Evolutionary conservation across 2,329 filamentous ascomycete species (phyloP).

Genomic region (Fusarium luffae): DNA sequence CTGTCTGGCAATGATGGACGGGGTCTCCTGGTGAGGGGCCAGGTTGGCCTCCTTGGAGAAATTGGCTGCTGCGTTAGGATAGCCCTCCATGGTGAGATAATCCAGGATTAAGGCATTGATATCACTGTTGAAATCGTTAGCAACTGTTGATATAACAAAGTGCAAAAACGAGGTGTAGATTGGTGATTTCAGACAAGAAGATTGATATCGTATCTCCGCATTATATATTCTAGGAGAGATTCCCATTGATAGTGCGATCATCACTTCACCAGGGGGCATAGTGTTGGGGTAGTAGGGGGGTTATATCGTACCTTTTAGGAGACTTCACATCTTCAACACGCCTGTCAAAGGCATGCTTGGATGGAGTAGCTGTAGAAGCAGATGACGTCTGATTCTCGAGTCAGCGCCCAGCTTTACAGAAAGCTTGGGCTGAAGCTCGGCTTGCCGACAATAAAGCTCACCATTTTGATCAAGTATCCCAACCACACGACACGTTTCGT

Average conservation of each 20-base stretch:
- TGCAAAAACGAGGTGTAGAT: slow-evolving; percentile 7
- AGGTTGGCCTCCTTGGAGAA: slow-evolving; percentile 96
- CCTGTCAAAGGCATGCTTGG: slow-evolving; percentile 79
- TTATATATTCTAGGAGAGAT: slow-evolving; percentile 96
- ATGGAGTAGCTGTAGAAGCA: slow-evolving; percentile 76
- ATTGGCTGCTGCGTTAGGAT: slow-evolving; percentile 89
- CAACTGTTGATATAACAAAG: slow-evolving; percentile 7
- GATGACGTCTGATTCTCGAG: slow-evolving; percentile 69
- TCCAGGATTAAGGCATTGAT: slow-evolving; percentile 96
- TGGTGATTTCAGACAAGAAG: slow-evolving; percentile 69
- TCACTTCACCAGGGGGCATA: slow-evolving; percentile 61
- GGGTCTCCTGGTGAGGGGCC: slow-evolving; percentile 74
- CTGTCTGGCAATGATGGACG: slow-evolving; percentile 80
- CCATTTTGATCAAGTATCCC: slow-evolving; percentile 38
- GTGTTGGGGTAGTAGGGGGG: not conserved
- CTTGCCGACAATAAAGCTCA: slow-evolving; percentile 31
- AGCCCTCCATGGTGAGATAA: slow-evolving; percentile 95
- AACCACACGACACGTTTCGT: slow-evolving; percentile 5
- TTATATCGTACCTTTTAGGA: slow-evolving; percentile 82
- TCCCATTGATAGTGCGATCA: slow-evolving; percentile 98
- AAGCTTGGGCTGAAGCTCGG: slow-evolving; percentile 21
- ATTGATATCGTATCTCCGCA: slow-evolving; percentile 84
- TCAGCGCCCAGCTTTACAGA: slow-evolving; percentile 31
- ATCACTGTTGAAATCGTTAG: slow-evolving; percentile 70
- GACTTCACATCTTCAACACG: slow-evolving; percentile 86